These are phyloP conservation scores for Oryza glumipatula DNA, from an alignment of 176 grass and related monocot species.

Conservation along the genomic window DNA sequence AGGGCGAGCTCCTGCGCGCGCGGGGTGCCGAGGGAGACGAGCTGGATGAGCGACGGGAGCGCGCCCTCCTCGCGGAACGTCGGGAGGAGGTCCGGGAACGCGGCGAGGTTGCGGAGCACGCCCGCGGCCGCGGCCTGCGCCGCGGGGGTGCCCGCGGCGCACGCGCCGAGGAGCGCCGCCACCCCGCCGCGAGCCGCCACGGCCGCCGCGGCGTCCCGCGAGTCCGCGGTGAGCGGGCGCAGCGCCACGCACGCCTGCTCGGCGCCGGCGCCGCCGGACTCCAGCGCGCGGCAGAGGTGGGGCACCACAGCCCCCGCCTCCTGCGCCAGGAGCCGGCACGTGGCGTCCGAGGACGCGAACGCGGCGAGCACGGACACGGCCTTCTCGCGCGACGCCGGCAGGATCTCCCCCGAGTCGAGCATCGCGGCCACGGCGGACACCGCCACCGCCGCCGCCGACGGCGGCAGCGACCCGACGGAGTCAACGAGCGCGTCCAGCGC, in stretches of 20 bases:
- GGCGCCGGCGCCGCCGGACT: conserved; percentile 37
- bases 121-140: conserved; percentile 66
- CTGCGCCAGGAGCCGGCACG: conserved; percentile 24
- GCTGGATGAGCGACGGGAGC: conserved; percentile 55
- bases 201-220: conserved; percentile 51
- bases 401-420: conserved; percentile 58
- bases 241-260: conserved; percentile 62
- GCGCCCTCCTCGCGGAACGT: conserved; percentile 71
- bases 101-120: conserved; percentile 68
- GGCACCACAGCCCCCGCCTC: conserved; percentile 49
- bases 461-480: not conserved
- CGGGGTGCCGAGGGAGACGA: conserved; percentile 65
- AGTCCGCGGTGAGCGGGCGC: conserved; percentile 54
- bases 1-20: conserved; percentile 68
- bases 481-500: conserved; percentile 46
- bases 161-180: conserved; percentile 65
- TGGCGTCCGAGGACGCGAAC: conserved; percentile 46
- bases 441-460: conserved; percentile 32
- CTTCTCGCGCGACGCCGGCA: conserved; percentile 43
- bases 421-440: conserved; percentile 50
- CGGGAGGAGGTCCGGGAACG: conserved; percentile 51
- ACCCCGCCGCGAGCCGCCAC: conserved; percentile 70
- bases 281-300: conserved; percentile 50
- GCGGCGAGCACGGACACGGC: conserved; percentile 54
- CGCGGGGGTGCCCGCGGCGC: conserved; percentile 60